Evolutionary conservation across 495 filamentous ascomycete species (phyloP).

Genomic region (Xylaria telfairii): DNA sequence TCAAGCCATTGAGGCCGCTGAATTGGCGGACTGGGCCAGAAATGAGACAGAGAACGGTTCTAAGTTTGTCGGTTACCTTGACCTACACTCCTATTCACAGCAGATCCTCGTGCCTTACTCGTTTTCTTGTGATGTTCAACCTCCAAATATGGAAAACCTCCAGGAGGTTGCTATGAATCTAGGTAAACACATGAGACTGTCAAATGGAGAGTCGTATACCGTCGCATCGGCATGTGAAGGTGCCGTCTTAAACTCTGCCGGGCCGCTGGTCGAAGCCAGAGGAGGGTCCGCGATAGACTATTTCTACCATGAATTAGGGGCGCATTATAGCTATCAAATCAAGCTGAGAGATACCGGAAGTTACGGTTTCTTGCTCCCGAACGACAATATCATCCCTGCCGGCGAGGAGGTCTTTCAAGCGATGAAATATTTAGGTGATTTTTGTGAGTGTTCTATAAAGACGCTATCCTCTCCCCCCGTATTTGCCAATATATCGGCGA

Average conservation of each 20-base stretch:
- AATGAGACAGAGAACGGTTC: constrained; percentile 79
- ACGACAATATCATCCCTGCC: constrained; percentile 85
- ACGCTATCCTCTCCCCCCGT: background rate
- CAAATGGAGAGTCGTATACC: constrained; percentile 76
- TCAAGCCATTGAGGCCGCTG: constrained; percentile 77
- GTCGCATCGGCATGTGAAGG: constrained; percentile 90
- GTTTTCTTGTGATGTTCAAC: constrained; percentile 76
- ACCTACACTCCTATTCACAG: constrained; percentile 95
- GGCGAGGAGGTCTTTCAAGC: constrained; percentile 86
- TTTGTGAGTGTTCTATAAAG: constrained; percentile 40
- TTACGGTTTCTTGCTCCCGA: constrained; percentile 91
- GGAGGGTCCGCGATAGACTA: constrained; percentile 93
- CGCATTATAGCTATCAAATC: constrained; percentile 90
- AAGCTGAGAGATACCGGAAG: constrained; percentile 93
- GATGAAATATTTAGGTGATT: constrained; percentile 79
- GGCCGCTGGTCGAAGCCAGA: constrained; percentile 61
- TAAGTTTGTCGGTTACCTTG: constrained; percentile 81
- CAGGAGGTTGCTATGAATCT: constrained; percentile 88
- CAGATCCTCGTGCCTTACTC: constrained; percentile 93
- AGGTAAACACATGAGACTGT: constrained; percentile 84
- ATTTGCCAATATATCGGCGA: background rate
- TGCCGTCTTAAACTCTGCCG: constrained; percentile 54
- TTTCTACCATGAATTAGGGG: constrained; percentile 88
- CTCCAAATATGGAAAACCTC: constrained; percentile 88
- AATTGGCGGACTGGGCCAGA: constrained; percentile 81